Evolutionary conservation across 2,329 filamentous ascomycete genomes (phyloP).

Genomic region (Colletotrichum siamense): DNA sequence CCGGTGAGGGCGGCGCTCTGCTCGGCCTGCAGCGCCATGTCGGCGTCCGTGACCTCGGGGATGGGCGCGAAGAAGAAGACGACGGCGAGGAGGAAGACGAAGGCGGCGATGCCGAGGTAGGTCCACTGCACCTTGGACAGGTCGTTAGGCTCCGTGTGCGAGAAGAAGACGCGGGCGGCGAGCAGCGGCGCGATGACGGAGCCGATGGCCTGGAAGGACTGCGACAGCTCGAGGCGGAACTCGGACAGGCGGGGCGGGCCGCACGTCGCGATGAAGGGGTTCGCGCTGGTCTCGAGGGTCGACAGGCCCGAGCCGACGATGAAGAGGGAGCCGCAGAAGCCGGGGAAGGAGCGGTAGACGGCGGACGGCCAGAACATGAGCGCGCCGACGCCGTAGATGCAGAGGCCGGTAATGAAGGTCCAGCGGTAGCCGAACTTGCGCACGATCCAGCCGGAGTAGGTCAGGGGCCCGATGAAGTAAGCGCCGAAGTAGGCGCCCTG

Average conservation of each 20-base stretch:
- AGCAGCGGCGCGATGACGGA: conserved; percentile 64
- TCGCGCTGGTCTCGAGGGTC: conserved; percentile 64
- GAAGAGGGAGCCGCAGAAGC: conserved; percentile 65
- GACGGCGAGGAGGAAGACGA: conserved; percentile 60
- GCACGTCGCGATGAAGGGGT: conserved; percentile 58
- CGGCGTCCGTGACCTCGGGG: conserved; percentile 63
- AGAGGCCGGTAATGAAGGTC: conserved; percentile 69
- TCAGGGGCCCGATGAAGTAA: conserved; percentile 42
- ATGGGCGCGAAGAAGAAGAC: conserved; percentile 62
- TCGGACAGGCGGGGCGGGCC: conserved; percentile 65
- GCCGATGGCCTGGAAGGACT: conserved; percentile 64
- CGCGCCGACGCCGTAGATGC: conserved; percentile 60
- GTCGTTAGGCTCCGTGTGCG: conserved; percentile 51
- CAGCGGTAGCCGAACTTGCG: conserved; percentile 70
- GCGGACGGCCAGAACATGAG: conserved; percentile 65
- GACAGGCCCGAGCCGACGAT: conserved; percentile 42
- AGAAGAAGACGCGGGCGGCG: conserved; percentile 67
- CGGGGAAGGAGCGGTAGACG: conserved; percentile 59
- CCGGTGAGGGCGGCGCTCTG: conserved; percentile 48
- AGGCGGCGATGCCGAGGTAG: conserved; percentile 66
- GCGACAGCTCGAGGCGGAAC: conserved; percentile 62
- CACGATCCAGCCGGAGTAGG: conserved; percentile 57
- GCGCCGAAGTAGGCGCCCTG: conserved; percentile 58
- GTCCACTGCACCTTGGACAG: conserved; percentile 68
- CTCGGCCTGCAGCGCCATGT: conserved; percentile 61